Base-by-base conservation (phyloP, 2,329 filamentous ascomycete species). In the Epichloe festucae region DNA sequence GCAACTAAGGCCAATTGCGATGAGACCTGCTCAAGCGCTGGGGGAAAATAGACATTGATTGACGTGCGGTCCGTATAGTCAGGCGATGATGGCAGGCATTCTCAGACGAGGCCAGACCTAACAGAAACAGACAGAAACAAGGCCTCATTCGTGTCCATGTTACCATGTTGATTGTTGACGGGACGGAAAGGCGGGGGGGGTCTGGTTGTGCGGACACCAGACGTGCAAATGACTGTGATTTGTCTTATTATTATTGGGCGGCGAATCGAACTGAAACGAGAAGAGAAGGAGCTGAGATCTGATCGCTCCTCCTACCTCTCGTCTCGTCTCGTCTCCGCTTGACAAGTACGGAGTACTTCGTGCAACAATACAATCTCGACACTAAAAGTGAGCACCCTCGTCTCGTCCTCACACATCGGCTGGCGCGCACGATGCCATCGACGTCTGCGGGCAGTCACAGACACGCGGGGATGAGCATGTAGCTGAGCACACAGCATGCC, bases 21-120 rank as follows among this genome's bases (percentile, higher is more conserved):
- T 46, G 42, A 50, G 49, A 46, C 49, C 36, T 45, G 35, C 21
- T 19, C 34, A 45, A 45, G 42, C 45, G 41, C 42, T 31, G 34
- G 17, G 42, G 14, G 21, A 11, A 35, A 50, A 45, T 31, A 50
- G 48, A 50, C 42, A 50, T 50, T 44, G 42, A 36, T 38, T 40
- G 48, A 39, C 34, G 34, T 36, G 38, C 12, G n/a, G 15, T 21
- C 14, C 10, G 23, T 27, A 27, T 27, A 27, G 23, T 21, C 17
- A 40, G 34, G 23, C 38, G 21, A 34, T 27, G 14, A 49, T 15
- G 5, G 34, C 21, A 11, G 35, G 4, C 35, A 19, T 38, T 46
- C 31, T 46, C 31, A 47, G 45, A 36, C 45, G 45, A 46, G 11
- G 17, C 31, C n/a, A 19, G 12, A 39, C 27, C 17, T 34, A 7